Evolutionary conservation across 2,329 filamentous ascomycete species (phyloP), one percentile per base, ranked within the genome.

Genomic region (Epichloe amarillans): DNA sequence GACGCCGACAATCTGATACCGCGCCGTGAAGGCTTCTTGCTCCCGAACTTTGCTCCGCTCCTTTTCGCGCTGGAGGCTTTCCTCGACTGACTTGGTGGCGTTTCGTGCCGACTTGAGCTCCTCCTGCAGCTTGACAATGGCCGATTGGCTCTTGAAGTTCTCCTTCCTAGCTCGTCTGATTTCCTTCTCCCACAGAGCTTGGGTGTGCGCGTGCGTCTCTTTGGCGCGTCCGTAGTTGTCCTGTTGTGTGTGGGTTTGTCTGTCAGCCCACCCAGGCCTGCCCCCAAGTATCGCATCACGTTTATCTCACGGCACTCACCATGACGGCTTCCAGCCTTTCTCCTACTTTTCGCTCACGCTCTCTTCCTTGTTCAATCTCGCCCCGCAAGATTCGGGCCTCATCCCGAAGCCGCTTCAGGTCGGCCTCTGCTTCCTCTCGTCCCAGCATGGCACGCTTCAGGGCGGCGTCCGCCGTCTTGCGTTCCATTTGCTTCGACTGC

Each of bases 151-250:
- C 61, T 86, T 87, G 73, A 86, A 87, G 2, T 80, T 81, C 58
- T 88, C 84, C 58, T 88, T 88, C 47, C 82, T 73, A 10, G 79
- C 75, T 51, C 80, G 74, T 50, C 83, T 76, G 42, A 86, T 81
- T 63, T 88, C 84, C 62, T 87, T 87, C 59, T 88, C 84, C 77
- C 83, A 87, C 10, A 85, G 66, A 19, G 78, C 69, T 64, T 83
- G 78, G 10, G 80, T 82, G 61, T 84, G 80, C 39, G 77, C 74
- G 57, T 84, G 76, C 38, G 80, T 83, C 60, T 85, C 83, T 64
- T 87, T 87, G 48, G 79, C 76, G 54, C 80, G 80, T 33, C 79
- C 76, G 59, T 83, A 83, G 61, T 83, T 83, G 59, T 86, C 83
- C 84, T 87, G 58, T 51, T 21, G 30, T 30, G 21, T 7, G 19